Evolutionary conservation across 371 early-diverging fungal genomes (phyloP).

Genomic region (Rhizopus stolonifer): DNA sequence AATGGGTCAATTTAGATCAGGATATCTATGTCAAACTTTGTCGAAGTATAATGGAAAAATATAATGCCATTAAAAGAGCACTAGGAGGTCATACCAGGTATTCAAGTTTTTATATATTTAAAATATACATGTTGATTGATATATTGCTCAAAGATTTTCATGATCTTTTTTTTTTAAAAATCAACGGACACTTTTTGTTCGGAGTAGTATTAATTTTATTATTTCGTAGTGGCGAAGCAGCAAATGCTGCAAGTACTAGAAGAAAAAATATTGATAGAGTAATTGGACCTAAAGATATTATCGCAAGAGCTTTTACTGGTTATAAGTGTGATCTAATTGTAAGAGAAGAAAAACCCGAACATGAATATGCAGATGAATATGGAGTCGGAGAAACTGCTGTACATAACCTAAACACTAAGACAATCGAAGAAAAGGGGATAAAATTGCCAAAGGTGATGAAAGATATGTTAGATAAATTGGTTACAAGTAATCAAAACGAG

Average conservation of each 20-base stretch:
- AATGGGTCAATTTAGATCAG: no score
- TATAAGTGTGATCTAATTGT: slow-evolving; percentile 14
- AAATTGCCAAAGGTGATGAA: slow-evolving; percentile 19
- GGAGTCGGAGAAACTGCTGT: slow-evolving; percentile 13
- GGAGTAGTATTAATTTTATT: no score
- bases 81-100: no score
- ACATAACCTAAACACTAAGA: slow-evolving; percentile 9
- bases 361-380: slow-evolving; percentile 12
- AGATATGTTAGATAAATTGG: slow-evolving; percentile 14
- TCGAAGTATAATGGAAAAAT: no score
- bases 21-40: no score
- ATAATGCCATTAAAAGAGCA: no score
- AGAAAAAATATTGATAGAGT: slow-evolving; percentile 15
- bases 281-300: slow-evolving; percentile 9
- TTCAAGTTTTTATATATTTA: no score
- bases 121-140: no score
- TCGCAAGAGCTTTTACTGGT: slow-evolving; percentile 1
- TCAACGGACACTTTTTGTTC: no score
- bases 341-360: slow-evolving; percentile 11
- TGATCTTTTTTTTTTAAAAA: no score
- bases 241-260: slow-evolving; percentile 5
- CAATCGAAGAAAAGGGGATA: slow-evolving; percentile 15
- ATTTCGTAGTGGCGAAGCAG: slow-evolving; percentile 9
- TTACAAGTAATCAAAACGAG: slow-evolving; percentile 11
- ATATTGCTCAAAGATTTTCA: no score